Evolutionary conservation across 225 moss, liverwort and hornwort species (phyloP), one percentile per base, ranked within the genome.

Genomic region (Marchantia paleacea): DNA sequence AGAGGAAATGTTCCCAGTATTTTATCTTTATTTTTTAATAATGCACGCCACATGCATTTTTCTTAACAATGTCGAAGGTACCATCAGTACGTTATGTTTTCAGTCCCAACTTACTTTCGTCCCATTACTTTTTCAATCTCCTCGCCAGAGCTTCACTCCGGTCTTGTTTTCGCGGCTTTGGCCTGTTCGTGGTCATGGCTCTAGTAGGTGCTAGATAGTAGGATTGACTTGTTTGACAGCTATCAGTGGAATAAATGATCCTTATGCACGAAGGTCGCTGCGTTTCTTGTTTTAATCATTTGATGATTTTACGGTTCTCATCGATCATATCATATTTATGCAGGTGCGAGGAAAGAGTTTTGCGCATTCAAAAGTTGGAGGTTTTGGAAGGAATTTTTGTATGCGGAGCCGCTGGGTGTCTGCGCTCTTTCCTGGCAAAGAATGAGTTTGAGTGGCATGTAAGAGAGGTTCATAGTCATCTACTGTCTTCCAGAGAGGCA

Each of bases 391-490:
- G 99, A 25, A 93, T 99, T 78, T 95, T 87, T 53, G 89, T 99
- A 52, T 99, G 99, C 86, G 99, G 99, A 72, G 97, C 94, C 75
- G 92, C 92, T 69, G 92, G 91, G 75, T 99, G 99, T 80, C 86
- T 99, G 39, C 92, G 91, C 78, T 99, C 95, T 15, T 99, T 95
- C 80, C 99, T 99, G 80, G 89, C 90, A 51, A 91, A 91, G 74
- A 71, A 89, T 55, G 99, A 95, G 24, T 99, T 99, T 55, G 92
- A 94, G 80, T 92, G 87, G 92, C 99, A 99, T 82, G 76, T 99
- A 52, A 83, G 84, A 70, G 94, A 95, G 73, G 85, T 83, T 15
- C 99, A 99, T 83, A 75, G 84, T 85, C 90, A 94, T 82, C 92
- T 99, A 78, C 79, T 99, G 66, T 88, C 86, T 74, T 62, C 87